Evolutionary conservation across 139 green algal species (phyloP).

Genomic region (Coccomyxa sp.): DNA sequence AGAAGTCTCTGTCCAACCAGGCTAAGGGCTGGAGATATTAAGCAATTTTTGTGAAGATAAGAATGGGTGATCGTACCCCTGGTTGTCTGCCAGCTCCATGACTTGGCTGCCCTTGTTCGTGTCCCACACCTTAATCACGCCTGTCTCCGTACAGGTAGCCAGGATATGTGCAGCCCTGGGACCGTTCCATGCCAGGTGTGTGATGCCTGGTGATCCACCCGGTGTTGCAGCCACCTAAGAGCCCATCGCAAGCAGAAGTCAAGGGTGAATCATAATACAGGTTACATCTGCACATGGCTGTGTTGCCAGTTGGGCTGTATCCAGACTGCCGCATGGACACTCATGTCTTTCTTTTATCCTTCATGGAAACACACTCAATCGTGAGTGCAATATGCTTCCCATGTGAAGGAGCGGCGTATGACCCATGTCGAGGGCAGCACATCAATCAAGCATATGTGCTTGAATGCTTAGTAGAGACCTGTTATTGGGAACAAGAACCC

Average conservation of each 20-base stretch:
- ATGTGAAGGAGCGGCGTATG: neutral
- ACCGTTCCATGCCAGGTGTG: constrained; percentile 85
- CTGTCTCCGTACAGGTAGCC: constrained; percentile 63
- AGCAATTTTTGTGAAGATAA: too few relatives aligned
- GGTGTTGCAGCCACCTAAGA: too few relatives aligned
- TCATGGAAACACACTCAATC: too few relatives aligned
- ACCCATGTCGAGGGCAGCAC: neutral
- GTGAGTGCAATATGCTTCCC: neutral
- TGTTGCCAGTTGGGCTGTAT: too few relatives aligned
- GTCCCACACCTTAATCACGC: constrained; percentile 87
- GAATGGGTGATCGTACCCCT: neutral
- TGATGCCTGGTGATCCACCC: constrained; percentile 57
- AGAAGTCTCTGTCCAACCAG: too few relatives aligned
- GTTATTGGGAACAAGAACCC: neutral
- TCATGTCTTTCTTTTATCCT: too few relatives aligned
- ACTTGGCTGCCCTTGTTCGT: constrained; percentile 78
- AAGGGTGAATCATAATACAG: too few relatives aligned
- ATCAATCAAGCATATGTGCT: neutral
- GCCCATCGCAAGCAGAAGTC: too few relatives aligned
- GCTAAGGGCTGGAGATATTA: too few relatives aligned
- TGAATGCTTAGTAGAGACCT: neutral
- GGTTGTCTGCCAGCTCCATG: constrained; percentile 2
- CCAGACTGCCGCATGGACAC: too few relatives aligned
- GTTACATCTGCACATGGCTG: too few relatives aligned
- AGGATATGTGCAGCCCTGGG: constrained; percentile 95